Conservation (phyloP, 208 protist genomes). For the Leishmania braziliensis region DNA sequence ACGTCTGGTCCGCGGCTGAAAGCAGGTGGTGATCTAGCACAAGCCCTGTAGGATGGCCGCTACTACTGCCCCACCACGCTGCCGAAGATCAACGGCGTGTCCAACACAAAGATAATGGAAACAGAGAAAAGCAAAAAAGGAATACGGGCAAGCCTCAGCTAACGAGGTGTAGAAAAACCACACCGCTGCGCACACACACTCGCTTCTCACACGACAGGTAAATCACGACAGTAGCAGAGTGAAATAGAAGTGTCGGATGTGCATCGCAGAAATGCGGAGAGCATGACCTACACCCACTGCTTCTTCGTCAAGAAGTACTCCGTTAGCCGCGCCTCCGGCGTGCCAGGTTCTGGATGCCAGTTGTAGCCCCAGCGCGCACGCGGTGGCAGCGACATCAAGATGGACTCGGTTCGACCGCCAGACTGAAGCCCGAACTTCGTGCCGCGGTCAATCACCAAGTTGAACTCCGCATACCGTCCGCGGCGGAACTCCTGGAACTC, state of each 20-base stretch:
- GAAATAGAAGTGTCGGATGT: background rate
- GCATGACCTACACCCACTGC: slow-evolving; percentile 22
- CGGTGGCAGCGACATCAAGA: slow-evolving; percentile 88
- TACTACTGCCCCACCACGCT: background rate
- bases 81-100: background rate
- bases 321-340: slow-evolving; percentile 37
- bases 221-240: background rate
- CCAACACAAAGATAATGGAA: background rate
- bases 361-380: slow-evolving; percentile 47
- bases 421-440: slow-evolving; percentile 91
- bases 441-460: slow-evolving; percentile 59
- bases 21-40: background rate
- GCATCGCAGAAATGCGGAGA: background rate
- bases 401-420: slow-evolving; percentile 80
- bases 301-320: slow-evolving; percentile 39
- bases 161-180: background rate
- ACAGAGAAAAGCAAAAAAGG: background rate
- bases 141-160: background rate
- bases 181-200: background rate
- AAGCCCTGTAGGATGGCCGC: background rate
- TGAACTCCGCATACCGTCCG: slow-evolving; percentile 87
- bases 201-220: background rate
- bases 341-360: slow-evolving; percentile 31
- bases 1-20: background rate
- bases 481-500: slow-evolving; percentile 85